Base-by-base conservation (phyloP, 169 alveolate species). In the Plasmodium cynomolgi region DNA sequence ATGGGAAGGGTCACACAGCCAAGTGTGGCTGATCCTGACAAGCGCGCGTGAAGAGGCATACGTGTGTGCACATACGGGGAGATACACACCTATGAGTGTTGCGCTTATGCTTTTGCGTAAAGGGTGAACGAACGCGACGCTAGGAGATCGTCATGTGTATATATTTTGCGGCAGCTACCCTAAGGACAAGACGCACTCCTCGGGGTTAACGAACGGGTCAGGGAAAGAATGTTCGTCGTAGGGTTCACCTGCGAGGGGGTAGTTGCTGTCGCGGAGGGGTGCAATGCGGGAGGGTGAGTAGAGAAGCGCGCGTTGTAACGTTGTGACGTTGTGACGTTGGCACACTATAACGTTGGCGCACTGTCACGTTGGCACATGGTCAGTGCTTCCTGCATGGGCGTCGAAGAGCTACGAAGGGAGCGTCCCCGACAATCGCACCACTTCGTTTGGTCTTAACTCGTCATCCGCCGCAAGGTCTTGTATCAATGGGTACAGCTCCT, bases 1-100 rank as follows among this genome's bases (percentile, higher is more conserved):
- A 20, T 34, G 81, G 33, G 88, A 58, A 20, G 94, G 94, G 71
- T 90, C 94, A 37, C 94, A 90, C 71, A 90, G 20, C 94, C 94
- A 90, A 44, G 94, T 37, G 56, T 90, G 94, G 58, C 94, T 90
- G 68, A 90, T 90, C 50, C 94, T 90, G 73, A 72, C 9, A 72
- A 33, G 73, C 7, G 54, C n/a, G 54, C 6, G 37, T 33, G 54
- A 33, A 80, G 29, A 47, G 47, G 54, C 11, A 47, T 50, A 37
- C 3, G 33, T 82, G 20, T 20, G 39, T 33, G 17, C 13, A 20
- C 86, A 47, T 17, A 56, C 41, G 47, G 3, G 58, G 37, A 83
- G 6, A 13, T 47, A 11, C 23, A 50, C 23, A 50, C 62, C 62
- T 50, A 50, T 50, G 62, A 50, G 0, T 3, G 8, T 50, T 50